Percentiles rank a stretch among this genome's conserved stretches.
Evolutionary conservation across 2,329 filamentous ascomycete genomes (phyloP).

Genomic region (Hirsutella thompsonii): DNA sequence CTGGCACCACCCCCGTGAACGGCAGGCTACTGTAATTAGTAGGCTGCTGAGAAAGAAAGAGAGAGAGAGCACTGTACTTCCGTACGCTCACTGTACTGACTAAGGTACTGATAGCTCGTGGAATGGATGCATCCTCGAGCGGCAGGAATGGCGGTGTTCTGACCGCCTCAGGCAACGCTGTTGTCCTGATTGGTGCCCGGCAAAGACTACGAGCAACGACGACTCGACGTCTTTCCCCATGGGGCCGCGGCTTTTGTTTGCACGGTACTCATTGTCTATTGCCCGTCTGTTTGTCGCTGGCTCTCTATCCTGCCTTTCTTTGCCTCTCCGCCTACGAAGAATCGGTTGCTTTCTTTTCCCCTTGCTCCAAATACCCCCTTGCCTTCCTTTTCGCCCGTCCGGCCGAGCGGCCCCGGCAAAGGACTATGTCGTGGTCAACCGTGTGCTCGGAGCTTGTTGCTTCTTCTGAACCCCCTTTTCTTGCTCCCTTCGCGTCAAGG

Average conservation of each 20-base stretch:
- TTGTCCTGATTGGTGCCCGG: background rate
- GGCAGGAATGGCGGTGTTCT: constrained; percentile 2
- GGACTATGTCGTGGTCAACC: background rate
- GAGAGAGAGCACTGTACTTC: too few species aligned
- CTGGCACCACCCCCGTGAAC: background rate
- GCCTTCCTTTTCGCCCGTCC: too few species aligned
- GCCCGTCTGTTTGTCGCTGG: too few species aligned
- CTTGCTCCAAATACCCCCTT: too few species aligned
- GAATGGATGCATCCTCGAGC: background rate
- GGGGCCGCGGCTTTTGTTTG: background rate
- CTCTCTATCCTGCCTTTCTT: too few species aligned
- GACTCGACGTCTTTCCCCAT: background rate
- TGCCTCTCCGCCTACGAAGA: too few species aligned
- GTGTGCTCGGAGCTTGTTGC: too few species aligned
- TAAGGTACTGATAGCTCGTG: background rate
- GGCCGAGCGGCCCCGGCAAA: too few species aligned
- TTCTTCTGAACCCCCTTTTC: background rate
- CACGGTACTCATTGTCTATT: too few species aligned
- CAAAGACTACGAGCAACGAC: background rate
- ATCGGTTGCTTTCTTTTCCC: too few species aligned
- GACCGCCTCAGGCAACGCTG: background rate
- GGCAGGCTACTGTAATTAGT: background rate
- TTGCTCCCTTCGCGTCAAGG: background rate
- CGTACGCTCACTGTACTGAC: too few species aligned
- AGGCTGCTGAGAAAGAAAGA: too few species aligned